These are phyloP conservation scores for Coleophoma crateriformis DNA, from an alignment of 2,329 filamentous ascomycete genomes.

Conservation along the genomic window DNA sequence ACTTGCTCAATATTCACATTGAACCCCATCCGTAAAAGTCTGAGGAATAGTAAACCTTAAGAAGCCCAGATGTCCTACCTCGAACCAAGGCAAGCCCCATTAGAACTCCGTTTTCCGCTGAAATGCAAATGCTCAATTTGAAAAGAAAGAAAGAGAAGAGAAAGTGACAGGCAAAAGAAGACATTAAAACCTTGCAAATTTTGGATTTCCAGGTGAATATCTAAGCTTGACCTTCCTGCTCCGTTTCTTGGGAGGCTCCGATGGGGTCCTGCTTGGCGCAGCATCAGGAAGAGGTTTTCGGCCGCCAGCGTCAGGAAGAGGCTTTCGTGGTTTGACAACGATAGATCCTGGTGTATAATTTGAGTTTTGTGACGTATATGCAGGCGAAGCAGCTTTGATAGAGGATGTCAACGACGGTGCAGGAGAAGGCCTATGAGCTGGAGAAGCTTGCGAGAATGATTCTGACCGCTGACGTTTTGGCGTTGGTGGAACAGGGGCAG, in stretches of 20 bases:
- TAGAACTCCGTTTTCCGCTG: no score
- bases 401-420: slow-evolving; percentile 4
- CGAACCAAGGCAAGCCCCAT: no score
- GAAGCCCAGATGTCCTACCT: no score
- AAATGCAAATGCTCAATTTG: no score
- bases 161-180: no score
- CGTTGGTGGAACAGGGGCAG: slow-evolving; percentile 7
- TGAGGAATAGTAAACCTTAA: no score
- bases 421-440: slow-evolving; percentile 10
- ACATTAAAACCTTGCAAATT: no score
- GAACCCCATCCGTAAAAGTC: no score
- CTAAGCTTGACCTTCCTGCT: slow-evolving; percentile 7
- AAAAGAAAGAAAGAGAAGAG: no score
- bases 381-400: slow-evolving; percentile 4
- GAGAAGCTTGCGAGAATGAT: slow-evolving; percentile 10
- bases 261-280: slow-evolving; percentile 1
- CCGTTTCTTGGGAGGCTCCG: not conserved
- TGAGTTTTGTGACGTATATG: slow-evolving; percentile 5
- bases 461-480: not conserved
- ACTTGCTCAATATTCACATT: no score
- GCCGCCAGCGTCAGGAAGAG: slow-evolving; percentile 6
- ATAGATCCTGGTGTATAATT: slow-evolving; percentile 5
- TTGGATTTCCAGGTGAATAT: not conserved
- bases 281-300: slow-evolving; percentile 10
- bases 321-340: slow-evolving; percentile 10